Base-by-base conservation (phyloP, 768 basidiomycete genomes). In the Pisolithus microcarpus region DNA sequence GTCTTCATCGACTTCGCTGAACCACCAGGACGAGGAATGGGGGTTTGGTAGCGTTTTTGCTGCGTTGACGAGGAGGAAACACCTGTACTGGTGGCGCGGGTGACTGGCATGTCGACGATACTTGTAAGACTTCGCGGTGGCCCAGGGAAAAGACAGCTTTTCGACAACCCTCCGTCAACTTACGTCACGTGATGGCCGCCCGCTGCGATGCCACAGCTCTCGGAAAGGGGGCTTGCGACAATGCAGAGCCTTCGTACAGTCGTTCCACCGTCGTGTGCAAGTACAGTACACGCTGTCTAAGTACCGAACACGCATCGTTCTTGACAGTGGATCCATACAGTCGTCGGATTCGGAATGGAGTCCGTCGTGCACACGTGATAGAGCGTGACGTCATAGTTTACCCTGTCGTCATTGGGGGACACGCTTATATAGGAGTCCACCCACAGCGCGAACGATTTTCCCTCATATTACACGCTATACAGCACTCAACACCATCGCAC, bases 1-100 rank as follows among this genome's bases (percentile, higher is more conserved):
- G 24, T 24, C 46, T 54, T 57, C 38, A 50, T 18, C 4, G 60
- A 1, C 43, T 52, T 66, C 50, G 57, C 61, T 11, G 51, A 18
- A 31, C 49, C 47, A 18, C 8, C 46, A 19, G 23, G 43, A 28
- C 26, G 43, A 18, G 5, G 5, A 28, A n/a, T 44, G 13, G 24
- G 26, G 18, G 42, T 10, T 13, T 15, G 5, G n/a, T 24, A 7
- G 7, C 26, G 24, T 30, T 30, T 24, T 6, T 24, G 43, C 10
- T 23, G 26, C 10, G 23, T 26, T 26, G 13, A 7, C 19, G 19
- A 9, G 28, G 43, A 24, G 16, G 43, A 28, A 30, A 28, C 11
- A 15, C 42, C 15, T 43, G 23, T 9, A 11, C 40, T 43, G 7
- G 23, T 15, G 21, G 23, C 23, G 16, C 43, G 43, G n/a, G 15